A percentile compares a stretch with the other conserved stretches of the same genome.
Evolutionary conservation across 306 rosid genomes (phyloP).

Genomic region (Casuarina glauca): DNA sequence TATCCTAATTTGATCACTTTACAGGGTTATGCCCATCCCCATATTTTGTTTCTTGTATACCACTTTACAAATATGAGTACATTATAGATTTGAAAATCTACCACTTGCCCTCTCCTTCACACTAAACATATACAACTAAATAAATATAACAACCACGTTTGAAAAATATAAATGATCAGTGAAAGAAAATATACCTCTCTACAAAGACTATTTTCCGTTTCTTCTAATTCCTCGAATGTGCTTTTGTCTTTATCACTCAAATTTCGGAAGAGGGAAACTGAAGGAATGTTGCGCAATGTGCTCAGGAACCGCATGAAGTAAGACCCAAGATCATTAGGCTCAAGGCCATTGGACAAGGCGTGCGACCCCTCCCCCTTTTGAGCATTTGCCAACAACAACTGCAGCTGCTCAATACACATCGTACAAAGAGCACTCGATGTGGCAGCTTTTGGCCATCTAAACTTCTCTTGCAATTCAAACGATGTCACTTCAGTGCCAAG

Average conservation of each 20-base stretch:
- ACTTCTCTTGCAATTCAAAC: slow-evolving; percentile 81
- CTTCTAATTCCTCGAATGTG: slow-evolving; percentile 65
- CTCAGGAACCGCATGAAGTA: slow-evolving; percentile 86
- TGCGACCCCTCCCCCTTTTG: slow-evolving; percentile 75
- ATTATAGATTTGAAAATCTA: background rate
- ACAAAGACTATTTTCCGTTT: slow-evolving; percentile 55
- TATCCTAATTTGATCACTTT: background rate
- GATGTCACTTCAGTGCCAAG: slow-evolving; percentile 96
- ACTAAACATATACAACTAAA: background rate
- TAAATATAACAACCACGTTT: background rate
- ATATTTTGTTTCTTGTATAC: background rate
- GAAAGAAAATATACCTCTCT: slow-evolving; percentile 55
- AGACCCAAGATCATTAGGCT: slow-evolving; percentile 76
- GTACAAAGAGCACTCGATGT: slow-evolving; percentile 80
- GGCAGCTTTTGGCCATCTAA: slow-evolving; percentile 92
- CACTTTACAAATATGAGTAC: background rate
- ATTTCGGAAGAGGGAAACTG: slow-evolving; percentile 74
- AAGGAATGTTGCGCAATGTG: slow-evolving; percentile 83
- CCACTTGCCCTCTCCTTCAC: background rate
- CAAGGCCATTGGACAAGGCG: slow-evolving; percentile 44
- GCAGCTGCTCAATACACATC: slow-evolving; percentile 91
- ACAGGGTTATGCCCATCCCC: background rate
- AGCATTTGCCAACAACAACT: slow-evolving; percentile 68
- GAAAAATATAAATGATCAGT: background rate
- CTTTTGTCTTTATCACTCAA: slow-evolving; percentile 67